Conservation (phyloP, 257 asterid genomes). For the Phtheirospermum japonicum region DNA sequence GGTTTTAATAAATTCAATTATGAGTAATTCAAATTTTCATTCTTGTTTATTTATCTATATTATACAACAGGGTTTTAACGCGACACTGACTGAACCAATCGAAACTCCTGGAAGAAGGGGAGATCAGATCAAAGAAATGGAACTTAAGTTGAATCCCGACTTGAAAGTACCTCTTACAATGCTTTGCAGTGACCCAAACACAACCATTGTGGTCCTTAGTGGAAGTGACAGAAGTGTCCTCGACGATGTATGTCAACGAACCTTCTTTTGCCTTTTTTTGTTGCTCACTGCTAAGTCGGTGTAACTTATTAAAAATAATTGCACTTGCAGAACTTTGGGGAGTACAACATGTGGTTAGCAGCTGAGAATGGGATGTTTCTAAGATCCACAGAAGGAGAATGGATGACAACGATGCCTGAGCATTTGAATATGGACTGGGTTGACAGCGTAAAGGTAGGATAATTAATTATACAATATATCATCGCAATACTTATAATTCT, state of each 20-base stretch:
- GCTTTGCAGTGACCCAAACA: conserved; percentile 79
- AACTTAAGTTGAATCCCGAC: conserved; percentile 81
- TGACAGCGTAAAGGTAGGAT: conserved; percentile 75
- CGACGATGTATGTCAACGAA: conserved; percentile 55
- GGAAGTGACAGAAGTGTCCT: conserved; percentile 79
- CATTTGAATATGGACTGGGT: conserved; percentile 97
- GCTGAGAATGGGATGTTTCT: conserved; percentile 98
- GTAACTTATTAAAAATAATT: conserved; percentile 22
- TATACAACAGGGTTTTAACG: conserved; percentile 73
- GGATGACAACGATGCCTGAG: conserved; percentile 99
- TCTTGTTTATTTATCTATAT: conserved; percentile 24
- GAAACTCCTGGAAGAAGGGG: conserved; percentile 88
- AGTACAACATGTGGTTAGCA: conserved; percentile 93
- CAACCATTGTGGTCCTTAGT: conserved; percentile 88
- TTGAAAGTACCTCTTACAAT: conserved; percentile 58
- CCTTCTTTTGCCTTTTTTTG: not conserved
- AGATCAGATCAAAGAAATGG: conserved; percentile 96
- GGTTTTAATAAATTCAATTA: not conserved
- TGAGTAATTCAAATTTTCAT: not conserved
- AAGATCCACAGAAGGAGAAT: conserved; percentile 72
- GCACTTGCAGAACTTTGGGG: conserved; percentile 75
- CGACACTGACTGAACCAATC: conserved; percentile 72
- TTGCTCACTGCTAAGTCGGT: not conserved
- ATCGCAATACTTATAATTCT: conserved; percentile 19
- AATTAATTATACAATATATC: conserved; percentile 11